Evolutionary conservation across 208 protist species (phyloP).

Genomic region (Leishmania braziliensis): DNA sequence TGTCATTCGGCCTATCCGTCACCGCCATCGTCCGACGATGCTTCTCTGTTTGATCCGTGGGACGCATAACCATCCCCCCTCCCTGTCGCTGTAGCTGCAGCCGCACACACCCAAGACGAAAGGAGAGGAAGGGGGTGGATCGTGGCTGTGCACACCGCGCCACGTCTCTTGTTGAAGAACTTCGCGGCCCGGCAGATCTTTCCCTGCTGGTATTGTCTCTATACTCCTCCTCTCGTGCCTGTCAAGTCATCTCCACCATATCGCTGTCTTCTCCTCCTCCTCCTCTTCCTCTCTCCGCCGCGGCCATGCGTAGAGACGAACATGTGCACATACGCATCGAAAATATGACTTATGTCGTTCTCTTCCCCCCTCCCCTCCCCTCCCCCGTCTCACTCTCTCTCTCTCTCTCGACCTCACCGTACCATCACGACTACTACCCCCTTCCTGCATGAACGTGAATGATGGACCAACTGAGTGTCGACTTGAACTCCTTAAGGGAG

Average conservation of each 20-base stretch:
- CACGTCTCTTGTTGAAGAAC: background rate
- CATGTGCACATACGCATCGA: conserved; percentile 9
- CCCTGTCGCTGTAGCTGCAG: background rate
- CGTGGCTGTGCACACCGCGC: background rate
- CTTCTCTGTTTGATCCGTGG: background rate
- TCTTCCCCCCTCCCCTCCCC: background rate
- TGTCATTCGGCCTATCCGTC: background rate
- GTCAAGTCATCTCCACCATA: background rate
- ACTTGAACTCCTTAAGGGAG: conserved; percentile 8
- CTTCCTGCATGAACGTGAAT: background rate
- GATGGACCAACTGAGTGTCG: background rate
- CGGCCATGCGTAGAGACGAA: background rate
- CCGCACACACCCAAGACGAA: background rate
- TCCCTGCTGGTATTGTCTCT: background rate
- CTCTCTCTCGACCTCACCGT: background rate
- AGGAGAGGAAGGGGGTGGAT: background rate
- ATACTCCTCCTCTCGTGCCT: background rate
- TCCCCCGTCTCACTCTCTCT: background rate
- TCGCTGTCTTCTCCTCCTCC: background rate
- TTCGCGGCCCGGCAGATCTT: background rate
- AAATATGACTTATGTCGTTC: background rate
- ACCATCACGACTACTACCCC: background rate
- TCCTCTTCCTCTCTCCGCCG: background rate
- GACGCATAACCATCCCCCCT: background rate
- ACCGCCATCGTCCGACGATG: background rate